Evolutionary conservation across 306 rosid species (phyloP).

Genomic region (Corylus avellana): DNA sequence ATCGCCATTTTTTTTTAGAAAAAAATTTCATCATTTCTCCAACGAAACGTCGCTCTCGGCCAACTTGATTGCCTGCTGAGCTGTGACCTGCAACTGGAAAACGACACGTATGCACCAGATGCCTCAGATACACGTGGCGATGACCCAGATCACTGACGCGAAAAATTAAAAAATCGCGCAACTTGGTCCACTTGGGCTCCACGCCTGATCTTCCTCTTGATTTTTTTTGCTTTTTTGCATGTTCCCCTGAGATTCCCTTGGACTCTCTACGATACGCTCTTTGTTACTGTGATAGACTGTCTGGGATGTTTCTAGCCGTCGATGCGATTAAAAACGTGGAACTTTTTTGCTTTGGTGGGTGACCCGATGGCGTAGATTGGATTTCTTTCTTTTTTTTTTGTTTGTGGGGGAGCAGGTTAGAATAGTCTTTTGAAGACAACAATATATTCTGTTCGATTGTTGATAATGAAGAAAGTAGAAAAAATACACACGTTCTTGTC

Average conservation of each 20-base stretch:
- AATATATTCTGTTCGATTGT: neutral
- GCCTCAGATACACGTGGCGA: constrained; percentile 28
- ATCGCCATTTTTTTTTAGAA: no score
- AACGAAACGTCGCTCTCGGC: neutral
- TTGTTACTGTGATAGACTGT: neutral
- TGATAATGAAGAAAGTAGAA: neutral
- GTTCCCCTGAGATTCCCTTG: constrained; percentile 38
- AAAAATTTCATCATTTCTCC: neutral
- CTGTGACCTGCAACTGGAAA: neutral
- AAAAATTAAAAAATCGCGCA: constrained; percentile 1
- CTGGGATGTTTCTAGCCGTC: neutral
- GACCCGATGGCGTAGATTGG: neutral
- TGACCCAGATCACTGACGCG: neutral
- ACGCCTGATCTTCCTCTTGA: constrained; percentile 14
- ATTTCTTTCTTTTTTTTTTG: neutral
- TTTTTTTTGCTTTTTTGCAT: neutral
- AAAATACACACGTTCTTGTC: neutral
- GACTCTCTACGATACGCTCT: neutral
- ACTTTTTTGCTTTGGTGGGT: neutral
- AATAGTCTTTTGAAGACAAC: neutral
- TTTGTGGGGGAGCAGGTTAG: neutral
- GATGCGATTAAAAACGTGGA: neutral
- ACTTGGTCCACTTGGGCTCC: constrained; percentile 35
- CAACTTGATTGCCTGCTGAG: constrained; percentile 29
- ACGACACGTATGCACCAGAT: neutral